Percentiles rank a stretch among this genome's conserved stretches.
These are phyloP conservation scores for Raphanus raphanistrum DNA, from an alignment of 345 rosid species.

Conservation along the genomic window DNA sequence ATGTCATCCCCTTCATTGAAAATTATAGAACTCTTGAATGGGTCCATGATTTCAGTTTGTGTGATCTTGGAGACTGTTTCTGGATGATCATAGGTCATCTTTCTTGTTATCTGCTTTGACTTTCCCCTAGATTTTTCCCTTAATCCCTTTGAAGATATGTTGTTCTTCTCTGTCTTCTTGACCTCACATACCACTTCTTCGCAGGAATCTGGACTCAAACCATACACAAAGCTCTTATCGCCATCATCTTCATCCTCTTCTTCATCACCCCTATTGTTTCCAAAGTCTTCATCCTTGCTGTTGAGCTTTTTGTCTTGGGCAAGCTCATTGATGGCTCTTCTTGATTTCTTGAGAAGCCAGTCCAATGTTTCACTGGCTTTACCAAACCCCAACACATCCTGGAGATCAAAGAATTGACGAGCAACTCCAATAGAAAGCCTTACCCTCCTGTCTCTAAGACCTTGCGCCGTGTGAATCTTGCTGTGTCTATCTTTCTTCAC, in stretches of 20 bases:
- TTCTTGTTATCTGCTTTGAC: constrained; percentile 40
- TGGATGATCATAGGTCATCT: constrained; percentile 35
- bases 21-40: constrained; percentile 30
- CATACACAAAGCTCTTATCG: constrained; percentile 19
- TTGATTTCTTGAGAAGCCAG: constrained; percentile 68
- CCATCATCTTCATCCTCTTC: constrained; percentile 23
- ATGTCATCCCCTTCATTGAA: constrained; percentile 27
- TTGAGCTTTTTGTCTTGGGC: constrained; percentile 23
- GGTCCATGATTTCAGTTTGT: constrained; percentile 36
- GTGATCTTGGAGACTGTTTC: constrained; percentile 34
- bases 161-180: constrained; percentile 25
- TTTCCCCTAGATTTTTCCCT: constrained; percentile 63
- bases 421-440: constrained; percentile 74
- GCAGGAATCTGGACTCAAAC: constrained; percentile 22
- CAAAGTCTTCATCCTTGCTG: constrained; percentile 15
- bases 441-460: constrained; percentile 79
- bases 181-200: constrained; percentile 21
- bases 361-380: constrained; percentile 83
- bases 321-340: constrained; percentile 52
- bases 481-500: constrained; percentile 69
- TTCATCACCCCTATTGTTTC: background rate
- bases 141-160: constrained; percentile 38
- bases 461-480: constrained; percentile 77
- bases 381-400: constrained; percentile 80
- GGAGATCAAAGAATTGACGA: constrained; percentile 79